Percentiles rank a stretch among this genome's conserved stretches.
Conservation (phyloP, 2,329 filamentous ascomycete species). For the Bipolaris gigantea region DNA sequence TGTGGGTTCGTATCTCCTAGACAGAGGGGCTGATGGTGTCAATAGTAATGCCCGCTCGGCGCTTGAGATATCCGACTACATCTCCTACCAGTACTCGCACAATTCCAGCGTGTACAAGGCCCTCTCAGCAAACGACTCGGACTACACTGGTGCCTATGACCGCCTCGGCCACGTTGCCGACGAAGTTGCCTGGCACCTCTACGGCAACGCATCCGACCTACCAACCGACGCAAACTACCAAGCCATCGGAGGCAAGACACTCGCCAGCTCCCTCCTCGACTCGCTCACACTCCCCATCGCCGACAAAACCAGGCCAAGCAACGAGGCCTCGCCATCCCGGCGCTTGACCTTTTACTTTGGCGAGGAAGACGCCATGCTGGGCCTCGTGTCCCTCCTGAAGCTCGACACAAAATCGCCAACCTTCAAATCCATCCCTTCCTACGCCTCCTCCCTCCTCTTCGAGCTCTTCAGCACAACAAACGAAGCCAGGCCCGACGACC, state of each 20-base stretch:
- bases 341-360: slow-evolving; percentile 51
- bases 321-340: slow-evolving; percentile 17
- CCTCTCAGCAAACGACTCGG: slow-evolving; percentile 34
- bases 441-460: slow-evolving; percentile 41
- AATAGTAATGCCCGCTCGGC: slow-evolving; percentile 56
- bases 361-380: slow-evolving; percentile 39
- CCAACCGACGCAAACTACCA: slow-evolving; percentile 21
- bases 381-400: slow-evolving; percentile 34
- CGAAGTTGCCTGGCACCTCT: slow-evolving; percentile 49
- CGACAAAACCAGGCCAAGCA: slow-evolving; percentile 6
- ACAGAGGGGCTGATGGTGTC: neutral
- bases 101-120: slow-evolving; percentile 48
- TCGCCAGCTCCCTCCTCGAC: slow-evolving; percentile 30
- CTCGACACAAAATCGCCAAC: slow-evolving; percentile 20
- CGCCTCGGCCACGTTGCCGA: slow-evolving; percentile 51
- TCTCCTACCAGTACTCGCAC: slow-evolving; percentile 58
- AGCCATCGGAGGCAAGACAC: slow-evolving; percentile 37
- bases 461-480: slow-evolving; percentile 50
- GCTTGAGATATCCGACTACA: slow-evolving; percentile 58
- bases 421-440: slow-evolving; percentile 34
- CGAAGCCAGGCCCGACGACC: slow-evolving; percentile 44
- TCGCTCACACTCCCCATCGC: slow-evolving; percentile 28
- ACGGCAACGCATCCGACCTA: slow-evolving; percentile 47
- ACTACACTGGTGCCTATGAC: slow-evolving; percentile 26
- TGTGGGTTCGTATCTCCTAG: neutral